Evolutionary conservation across 2,329 filamentous ascomycete species (phyloP).

Genomic region (Trichoderma lentiforme): DNA sequence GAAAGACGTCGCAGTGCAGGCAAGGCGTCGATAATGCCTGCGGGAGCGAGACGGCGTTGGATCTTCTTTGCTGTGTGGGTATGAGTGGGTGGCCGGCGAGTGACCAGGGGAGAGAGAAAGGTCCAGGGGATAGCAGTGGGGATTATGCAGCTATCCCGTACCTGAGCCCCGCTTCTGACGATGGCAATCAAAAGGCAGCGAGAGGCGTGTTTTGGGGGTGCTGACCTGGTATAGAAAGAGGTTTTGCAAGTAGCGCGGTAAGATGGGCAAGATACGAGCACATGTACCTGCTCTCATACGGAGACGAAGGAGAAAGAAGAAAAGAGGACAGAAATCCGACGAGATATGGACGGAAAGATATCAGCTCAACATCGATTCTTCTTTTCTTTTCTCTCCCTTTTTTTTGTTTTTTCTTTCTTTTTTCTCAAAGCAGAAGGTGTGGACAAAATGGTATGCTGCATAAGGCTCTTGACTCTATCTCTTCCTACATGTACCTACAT

Average conservation of each 20-base stretch:
- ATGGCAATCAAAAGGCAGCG: constrained; percentile 15
- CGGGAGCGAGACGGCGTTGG: constrained; percentile 23
- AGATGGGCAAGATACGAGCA: background rate
- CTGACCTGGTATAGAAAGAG: background rate
- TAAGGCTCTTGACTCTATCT: background rate
- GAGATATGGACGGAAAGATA: background rate
- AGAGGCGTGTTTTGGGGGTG: background rate
- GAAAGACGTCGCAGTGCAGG: constrained; percentile 22
- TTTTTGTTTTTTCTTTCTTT: no score
- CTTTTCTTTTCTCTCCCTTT: background rate
- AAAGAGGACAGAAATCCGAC: background rate
- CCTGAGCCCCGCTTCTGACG: constrained; percentile 15
- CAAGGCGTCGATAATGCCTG: constrained; percentile 21
- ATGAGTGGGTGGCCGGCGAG: constrained; percentile 16
- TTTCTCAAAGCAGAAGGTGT: background rate
- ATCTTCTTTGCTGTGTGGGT: constrained; percentile 21
- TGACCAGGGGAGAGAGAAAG: constrained; percentile 13
- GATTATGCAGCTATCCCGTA: constrained; percentile 19
- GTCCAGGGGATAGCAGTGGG: constrained; percentile 2
- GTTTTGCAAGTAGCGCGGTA: background rate
- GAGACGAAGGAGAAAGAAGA: background rate
- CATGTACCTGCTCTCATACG: background rate
- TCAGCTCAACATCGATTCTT: background rate
- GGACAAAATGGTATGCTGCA: background rate
- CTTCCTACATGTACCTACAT: background rate